Percentiles rank a stretch among this genome's conserved stretches.
Conservation (phyloP, 495 filamentous ascomycete genomes). For the Penicillium ucsense region DNA sequence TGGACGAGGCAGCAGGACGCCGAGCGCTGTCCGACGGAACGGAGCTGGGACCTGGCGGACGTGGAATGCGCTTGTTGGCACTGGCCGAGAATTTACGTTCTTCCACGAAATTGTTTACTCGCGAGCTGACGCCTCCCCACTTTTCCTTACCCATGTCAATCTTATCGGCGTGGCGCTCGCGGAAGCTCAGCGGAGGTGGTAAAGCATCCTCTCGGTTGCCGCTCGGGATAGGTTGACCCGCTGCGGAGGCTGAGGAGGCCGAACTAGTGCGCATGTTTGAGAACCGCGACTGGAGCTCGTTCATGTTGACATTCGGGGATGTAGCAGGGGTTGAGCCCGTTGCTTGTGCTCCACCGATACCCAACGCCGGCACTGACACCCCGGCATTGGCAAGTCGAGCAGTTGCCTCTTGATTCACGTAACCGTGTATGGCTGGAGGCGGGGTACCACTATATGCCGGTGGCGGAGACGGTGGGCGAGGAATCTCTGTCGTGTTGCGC, state of each 20-base stretch:
- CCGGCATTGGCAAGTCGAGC: slow-evolving; percentile 65
- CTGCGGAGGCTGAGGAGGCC: slow-evolving; percentile 9
- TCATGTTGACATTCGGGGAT: slow-evolving; percentile 32
- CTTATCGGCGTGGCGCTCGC: slow-evolving; percentile 50
- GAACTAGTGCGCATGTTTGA: slow-evolving; percentile 40
- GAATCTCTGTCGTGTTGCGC: slow-evolving; percentile 42
- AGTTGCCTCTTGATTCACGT: slow-evolving; percentile 61
- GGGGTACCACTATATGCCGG: slow-evolving; percentile 38
- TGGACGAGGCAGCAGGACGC: slow-evolving; percentile 4
- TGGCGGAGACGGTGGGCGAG: slow-evolving; percentile 39
- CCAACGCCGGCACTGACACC: slow-evolving; percentile 71
- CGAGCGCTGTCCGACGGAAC: not conserved
- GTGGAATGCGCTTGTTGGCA: slow-evolving; percentile 20
- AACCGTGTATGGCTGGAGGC: slow-evolving; percentile 21
- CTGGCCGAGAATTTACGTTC: slow-evolving; percentile 24
- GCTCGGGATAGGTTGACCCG: slow-evolving; percentile 36
- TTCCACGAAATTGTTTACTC: slow-evolving; percentile 28
- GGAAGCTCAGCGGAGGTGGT: slow-evolving; percentile 34
- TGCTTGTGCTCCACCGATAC: slow-evolving; percentile 44
- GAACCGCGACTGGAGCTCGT: slow-evolving; percentile 62
- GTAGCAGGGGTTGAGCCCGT: too few relatives aligned
- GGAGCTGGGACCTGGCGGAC: slow-evolving; percentile 15
- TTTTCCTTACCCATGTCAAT: slow-evolving; percentile 54
- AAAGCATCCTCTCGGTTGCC: slow-evolving; percentile 7
- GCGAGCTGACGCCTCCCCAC: slow-evolving; percentile 40